Evolutionary conservation across 1,139 yeast species (phyloP), one percentile per base, ranked within the genome.

Genomic region (Debaryomyces robertsiae): DNA sequence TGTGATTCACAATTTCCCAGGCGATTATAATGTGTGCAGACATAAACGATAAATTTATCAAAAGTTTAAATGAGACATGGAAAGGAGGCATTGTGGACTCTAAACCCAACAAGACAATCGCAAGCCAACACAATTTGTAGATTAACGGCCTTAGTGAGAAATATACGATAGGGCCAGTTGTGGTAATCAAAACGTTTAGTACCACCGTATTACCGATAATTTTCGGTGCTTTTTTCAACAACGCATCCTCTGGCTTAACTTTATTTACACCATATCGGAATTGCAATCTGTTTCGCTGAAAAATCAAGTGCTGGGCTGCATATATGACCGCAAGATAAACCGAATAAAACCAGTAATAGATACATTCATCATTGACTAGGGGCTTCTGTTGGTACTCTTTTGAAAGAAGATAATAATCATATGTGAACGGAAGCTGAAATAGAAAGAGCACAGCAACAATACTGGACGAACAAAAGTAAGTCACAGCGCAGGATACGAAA

Each of bases 1-100:
- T 67, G 44, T 78, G 75, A 58, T 86, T 84, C 25, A 79, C 63
- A 9, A 79, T 45, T 50, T 84, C 90, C 86, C 90, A 85, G 15
- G 71, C 53, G 30, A 74, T 51, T 3, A 73, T 50, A 4, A 75
- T 48, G 9, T 74, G 52, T 46, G 73, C 68, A 3, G 81, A 63
- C 2, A 70, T 52, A 32, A 68, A 58, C 2, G 71, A 52, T 5
- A 76, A 49, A 35, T 66, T 61, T 9, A 70, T 22, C 31, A 71
- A 48, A n/a, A 73, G 60, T 1, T 51, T 45, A 16, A 75, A 46
- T 0, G 79, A 64, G 3, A 78, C 52, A 27, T 67, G 67, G 41
- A 65, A 64, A 15, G 68, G 46, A 24, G 61, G 74, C 6, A 60
- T 35, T 9, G 49, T 45, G 3, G 73, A 56, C 41, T 72, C 77